Percentiles rank a stretch among this genome's conserved stretches.
Evolutionary conservation across 345 rosid species (phyloP).

Genomic region (Trapa bicornis): DNA sequence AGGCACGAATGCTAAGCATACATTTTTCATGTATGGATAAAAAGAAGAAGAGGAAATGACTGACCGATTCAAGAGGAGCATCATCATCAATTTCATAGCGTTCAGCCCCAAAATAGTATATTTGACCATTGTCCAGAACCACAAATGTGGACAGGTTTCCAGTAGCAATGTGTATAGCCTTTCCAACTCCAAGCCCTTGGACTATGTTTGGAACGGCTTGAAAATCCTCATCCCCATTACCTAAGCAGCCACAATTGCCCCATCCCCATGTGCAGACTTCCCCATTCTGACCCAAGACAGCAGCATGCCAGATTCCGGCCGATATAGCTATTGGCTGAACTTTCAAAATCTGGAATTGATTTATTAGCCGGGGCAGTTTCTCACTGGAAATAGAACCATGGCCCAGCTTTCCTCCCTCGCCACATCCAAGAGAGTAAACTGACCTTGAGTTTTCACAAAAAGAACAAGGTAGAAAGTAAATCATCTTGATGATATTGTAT

Average conservation of each 20-base stretch:
- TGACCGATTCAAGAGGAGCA: constrained; percentile 31
- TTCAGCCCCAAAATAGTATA: constrained; percentile 83
- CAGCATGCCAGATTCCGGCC: constrained; percentile 98
- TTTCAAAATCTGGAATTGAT: constrained; percentile 55
- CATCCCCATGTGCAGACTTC: constrained; percentile 97
- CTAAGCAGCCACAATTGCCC: constrained; percentile 90
- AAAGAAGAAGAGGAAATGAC: not conserved
- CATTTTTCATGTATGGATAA: not conserved
- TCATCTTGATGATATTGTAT: too few relatives aligned
- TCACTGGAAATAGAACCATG: constrained; percentile 48
- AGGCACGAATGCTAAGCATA: not conserved
- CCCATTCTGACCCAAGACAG: constrained; percentile 83
- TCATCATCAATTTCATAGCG: constrained; percentile 77
- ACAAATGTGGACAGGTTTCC: constrained; percentile 88
- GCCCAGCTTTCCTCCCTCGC: constrained; percentile 95
- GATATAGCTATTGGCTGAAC: constrained; percentile 78
- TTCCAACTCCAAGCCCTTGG: constrained; percentile 49
- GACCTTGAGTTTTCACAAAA: constrained; percentile 34
- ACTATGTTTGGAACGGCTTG: constrained; percentile 69
- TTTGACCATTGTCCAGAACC: constrained; percentile 71
- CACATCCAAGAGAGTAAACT: constrained; percentile 94
- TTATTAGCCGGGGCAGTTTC: constrained; percentile 74
- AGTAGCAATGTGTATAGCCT: constrained; percentile 75
- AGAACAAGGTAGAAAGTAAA: not conserved
- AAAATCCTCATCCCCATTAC: constrained; percentile 76